phyloP scores from a whole-genome alignment of 257 asterid genomes.

The Apocynum venetum region DNA sequence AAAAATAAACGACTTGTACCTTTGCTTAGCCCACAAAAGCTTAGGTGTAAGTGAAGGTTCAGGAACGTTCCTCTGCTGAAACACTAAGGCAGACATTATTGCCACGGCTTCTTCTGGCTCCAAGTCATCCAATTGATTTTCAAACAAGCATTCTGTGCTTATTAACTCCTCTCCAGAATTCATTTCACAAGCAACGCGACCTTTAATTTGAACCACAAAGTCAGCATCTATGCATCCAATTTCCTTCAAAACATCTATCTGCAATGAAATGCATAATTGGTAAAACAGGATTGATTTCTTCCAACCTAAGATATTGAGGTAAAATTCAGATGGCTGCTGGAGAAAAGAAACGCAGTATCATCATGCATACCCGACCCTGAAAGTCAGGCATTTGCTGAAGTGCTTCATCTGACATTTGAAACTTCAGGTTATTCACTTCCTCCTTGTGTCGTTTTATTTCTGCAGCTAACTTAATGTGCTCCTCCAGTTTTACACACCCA shows the following conservation, averaged over 20 bases:
- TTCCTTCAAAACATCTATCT: conserved; percentile 94
- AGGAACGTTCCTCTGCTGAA: conserved; percentile 87
- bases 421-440: conserved; percentile 71
- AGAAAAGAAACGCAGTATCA: neutral
- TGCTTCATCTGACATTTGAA: conserved; percentile 98
- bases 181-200: conserved; percentile 99
- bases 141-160: conserved; percentile 95
- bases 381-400: conserved; percentile 99
- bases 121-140: conserved; percentile 87
- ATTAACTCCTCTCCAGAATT: conserved; percentile 98
- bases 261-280: conserved; percentile 33
- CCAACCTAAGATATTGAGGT: neutral
- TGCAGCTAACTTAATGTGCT: conserved; percentile 68
- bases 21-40: conserved; percentile 67
- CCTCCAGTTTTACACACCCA: conserved; percentile 83
- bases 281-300: conserved; percentile 22
- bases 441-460: conserved; percentile 58
- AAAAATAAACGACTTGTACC: conserved; percentile 31
- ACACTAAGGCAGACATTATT: conserved; percentile 95
- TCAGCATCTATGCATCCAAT: conserved; percentile 86
- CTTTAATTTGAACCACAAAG: conserved; percentile 95
- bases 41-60: conserved; percentile 88
- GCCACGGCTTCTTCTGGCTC: conserved; percentile 99
- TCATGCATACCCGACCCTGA: conserved; percentile 80
- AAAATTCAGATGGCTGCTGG: neutral